These are phyloP conservation scores for Talaromyces marneffei DNA, from an alignment of 2,329 filamentous ascomycete genomes.

Conservation along the genomic window DNA sequence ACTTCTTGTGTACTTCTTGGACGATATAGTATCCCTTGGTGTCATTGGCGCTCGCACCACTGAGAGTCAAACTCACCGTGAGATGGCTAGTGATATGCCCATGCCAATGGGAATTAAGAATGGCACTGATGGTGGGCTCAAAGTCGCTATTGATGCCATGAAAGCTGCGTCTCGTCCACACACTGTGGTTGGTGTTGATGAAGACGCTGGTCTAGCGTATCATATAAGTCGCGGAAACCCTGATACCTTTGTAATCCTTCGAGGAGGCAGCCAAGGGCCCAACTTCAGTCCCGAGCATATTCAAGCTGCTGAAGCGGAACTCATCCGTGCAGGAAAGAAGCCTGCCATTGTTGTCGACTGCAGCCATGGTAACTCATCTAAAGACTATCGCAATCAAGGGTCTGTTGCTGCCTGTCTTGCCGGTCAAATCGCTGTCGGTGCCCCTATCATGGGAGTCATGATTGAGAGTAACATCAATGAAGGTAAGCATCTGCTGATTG, in stretches of 20 bases:
- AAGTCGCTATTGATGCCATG: slow-evolving; percentile 1
- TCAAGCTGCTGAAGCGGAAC: slow-evolving; percentile 1
- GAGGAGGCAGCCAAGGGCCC: slow-evolving; percentile 4
- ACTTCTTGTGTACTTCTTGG: slow-evolving; percentile 4
- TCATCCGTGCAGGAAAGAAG: slow-evolving; percentile 1
- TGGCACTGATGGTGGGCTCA: slow-evolving; percentile 2
- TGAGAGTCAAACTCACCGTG: slow-evolving; percentile 5
- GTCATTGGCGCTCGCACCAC: slow-evolving; percentile 3
- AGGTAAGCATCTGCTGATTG: not conserved
- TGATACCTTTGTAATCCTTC: slow-evolving; percentile 8
- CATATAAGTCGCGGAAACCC: not conserved
- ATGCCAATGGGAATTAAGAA: slow-evolving; percentile 3
- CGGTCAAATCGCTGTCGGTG: slow-evolving; percentile 2
- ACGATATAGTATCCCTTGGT: slow-evolving; percentile 5
- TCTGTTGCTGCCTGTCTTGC: slow-evolving; percentile 3
- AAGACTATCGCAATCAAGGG: slow-evolving; percentile 2
- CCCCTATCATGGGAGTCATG: slow-evolving; percentile 5
- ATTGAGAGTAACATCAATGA: slow-evolving; percentile 5
- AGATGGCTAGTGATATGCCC: slow-evolving; percentile 6
- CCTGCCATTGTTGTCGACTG: slow-evolving; percentile 2
- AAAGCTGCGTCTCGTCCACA: slow-evolving; percentile 1
- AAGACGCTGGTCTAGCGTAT: not conserved
- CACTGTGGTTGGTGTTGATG: slow-evolving; percentile 1
- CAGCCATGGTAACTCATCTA: slow-evolving; percentile 6
- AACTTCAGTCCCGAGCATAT: slow-evolving; percentile 2